A percentile compares a stretch with the other conserved stretches of the same genome.
These are phyloP conservation scores for Botrytis sinoallii DNA, from an alignment of 2,329 filamentous ascomycete genomes.

Conservation along the genomic window DNA sequence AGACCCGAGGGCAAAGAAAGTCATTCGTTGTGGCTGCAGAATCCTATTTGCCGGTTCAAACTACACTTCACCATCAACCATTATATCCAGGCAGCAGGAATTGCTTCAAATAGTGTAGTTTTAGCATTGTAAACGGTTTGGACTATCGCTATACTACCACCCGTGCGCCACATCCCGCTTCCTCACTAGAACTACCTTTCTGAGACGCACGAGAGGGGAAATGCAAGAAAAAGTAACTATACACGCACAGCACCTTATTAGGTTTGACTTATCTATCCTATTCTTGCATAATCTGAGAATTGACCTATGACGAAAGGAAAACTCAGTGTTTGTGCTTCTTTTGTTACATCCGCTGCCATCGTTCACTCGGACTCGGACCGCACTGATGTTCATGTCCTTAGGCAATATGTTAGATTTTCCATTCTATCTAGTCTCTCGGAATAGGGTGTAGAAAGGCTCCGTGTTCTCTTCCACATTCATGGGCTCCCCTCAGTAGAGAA, in stretches of 20 bases:
- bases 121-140: not conserved
- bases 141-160: not conserved
- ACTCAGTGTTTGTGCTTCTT: not conserved
- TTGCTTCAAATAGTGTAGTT: not conserved
- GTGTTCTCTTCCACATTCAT: not conserved
- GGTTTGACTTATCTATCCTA: not conserved
- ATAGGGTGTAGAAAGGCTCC: not conserved
- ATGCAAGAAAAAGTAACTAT: not conserved
- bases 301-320: not conserved
- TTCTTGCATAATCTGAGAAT: not conserved
- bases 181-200: not conserved
- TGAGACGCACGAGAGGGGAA: not conserved
- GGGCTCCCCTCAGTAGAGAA: not conserved
- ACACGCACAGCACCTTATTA: not conserved
- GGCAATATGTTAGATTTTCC: not conserved
- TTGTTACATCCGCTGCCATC: constrained; percentile 2
- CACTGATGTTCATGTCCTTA: not conserved
- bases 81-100: not conserved
- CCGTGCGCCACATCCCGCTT: not conserved
- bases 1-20: not conserved
- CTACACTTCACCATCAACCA: not conserved
- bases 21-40: constrained; percentile 3
- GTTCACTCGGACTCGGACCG: not conserved
- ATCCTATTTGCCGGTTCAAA: not conserved
- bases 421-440: not conserved